Conservation (phyloP, 129 eudicot genomes). For the Pittosporum tobira region DNA sequence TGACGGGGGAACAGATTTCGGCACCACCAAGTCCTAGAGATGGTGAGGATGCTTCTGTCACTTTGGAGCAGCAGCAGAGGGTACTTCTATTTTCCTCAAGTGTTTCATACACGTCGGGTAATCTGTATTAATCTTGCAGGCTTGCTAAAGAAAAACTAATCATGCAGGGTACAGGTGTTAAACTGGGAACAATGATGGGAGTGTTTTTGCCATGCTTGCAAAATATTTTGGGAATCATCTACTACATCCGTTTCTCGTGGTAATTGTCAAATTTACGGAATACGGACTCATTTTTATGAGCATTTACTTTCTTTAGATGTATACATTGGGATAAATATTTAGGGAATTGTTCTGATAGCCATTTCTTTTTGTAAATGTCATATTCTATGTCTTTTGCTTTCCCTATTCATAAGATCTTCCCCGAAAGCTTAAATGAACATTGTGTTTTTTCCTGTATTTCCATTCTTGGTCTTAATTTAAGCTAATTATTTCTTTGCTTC, state of each 20-base stretch:
- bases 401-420: no score
- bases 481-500: background rate
- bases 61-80: conserved; percentile 61
- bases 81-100: conserved; percentile 36
- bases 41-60: conserved; percentile 68
- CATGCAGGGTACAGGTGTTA: conserved; percentile 48
- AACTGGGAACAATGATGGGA: conserved; percentile 93
- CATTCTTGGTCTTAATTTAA: background rate
- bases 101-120: no score
- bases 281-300: no score
- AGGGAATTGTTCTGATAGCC: background rate
- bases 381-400: background rate
- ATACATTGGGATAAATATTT: background rate
- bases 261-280: conserved; percentile 25
- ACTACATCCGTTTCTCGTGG: conserved; percentile 95
- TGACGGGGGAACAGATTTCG: no score
- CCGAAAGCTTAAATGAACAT: no score
- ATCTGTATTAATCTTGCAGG: background rate
- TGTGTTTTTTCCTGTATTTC: no score
- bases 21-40: conserved; percentile 62
- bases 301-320: background rate
- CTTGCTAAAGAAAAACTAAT: background rate
- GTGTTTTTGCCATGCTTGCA: conserved; percentile 96
- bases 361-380: background rate
- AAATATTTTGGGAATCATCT: conserved; percentile 90